Evolutionary conservation across 2,329 filamentous ascomycete species (phyloP).

Genomic region (Neopestalotiopsis rosae): DNA sequence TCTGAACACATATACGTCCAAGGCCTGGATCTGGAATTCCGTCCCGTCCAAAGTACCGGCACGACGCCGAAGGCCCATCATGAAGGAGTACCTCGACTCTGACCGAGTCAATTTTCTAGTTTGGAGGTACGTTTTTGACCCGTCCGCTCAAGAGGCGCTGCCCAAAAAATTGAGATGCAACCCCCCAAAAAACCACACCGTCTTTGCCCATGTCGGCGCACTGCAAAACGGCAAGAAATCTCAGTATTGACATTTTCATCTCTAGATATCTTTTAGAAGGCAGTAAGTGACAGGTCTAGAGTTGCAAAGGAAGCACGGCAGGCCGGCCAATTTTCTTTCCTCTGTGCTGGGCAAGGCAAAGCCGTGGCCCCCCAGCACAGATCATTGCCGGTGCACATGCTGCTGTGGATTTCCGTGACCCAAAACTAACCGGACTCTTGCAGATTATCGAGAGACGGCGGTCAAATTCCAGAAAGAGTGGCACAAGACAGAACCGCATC

Average conservation of each 20-base stretch:
- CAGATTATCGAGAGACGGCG: constrained; percentile 72
- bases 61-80: constrained; percentile 35
- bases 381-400: constrained; percentile 24
- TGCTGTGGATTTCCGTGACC: constrained; percentile 18
- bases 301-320: background rate
- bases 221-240: constrained; percentile 7
- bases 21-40: constrained; percentile 5
- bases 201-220: constrained; percentile 21
- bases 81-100: constrained; percentile 70
- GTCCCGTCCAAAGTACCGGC: background rate
- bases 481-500: constrained; percentile 67
- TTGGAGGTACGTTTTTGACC: constrained; percentile 64
- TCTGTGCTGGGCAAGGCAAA: constrained; percentile 10
- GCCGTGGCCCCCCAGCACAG: background rate
- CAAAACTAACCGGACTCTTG: constrained; percentile 39
- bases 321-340: background rate
- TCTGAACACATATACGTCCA: background rate
- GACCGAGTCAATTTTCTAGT: constrained; percentile 74
- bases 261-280: constrained; percentile 65
- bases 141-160: constrained; percentile 27
- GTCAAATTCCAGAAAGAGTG: constrained; percentile 73
- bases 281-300: constrained; percentile 45
- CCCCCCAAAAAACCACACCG: constrained; percentile 27
- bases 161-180: constrained; percentile 19
- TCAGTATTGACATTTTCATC: constrained; percentile 19